Evolutionary conservation across 768 basidiomycete genomes (phyloP).

Genomic region (Amyloporia xantha): DNA sequence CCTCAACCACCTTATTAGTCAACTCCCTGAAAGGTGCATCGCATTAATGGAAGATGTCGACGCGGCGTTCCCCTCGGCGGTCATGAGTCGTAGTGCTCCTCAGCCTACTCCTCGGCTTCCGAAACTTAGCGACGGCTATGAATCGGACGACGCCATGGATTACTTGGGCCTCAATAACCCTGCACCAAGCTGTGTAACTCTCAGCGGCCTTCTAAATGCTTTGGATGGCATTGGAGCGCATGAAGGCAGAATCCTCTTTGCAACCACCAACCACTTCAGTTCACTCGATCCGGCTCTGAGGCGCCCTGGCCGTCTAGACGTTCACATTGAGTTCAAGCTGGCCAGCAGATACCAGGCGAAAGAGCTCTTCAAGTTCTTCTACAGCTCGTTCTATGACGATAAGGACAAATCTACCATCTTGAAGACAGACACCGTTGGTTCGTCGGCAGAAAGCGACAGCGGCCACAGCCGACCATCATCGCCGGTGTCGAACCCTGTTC

Average conservation of each 20-base stretch:
- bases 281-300: conserved; percentile 68
- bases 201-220: conserved; percentile 74
- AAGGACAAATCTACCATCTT: neutral
- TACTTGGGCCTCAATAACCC: neutral
- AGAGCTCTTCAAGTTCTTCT: conserved; percentile 65
- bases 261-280: conserved; percentile 70
- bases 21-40: conserved; percentile 65
- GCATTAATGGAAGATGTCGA: conserved; percentile 84
- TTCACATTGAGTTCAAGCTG: conserved; percentile 72
- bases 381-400: conserved; percentile 15
- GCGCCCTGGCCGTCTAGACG: conserved; percentile 75
- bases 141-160: conserved; percentile 2
- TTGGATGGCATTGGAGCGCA: conserved; percentile 75
- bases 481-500: neutral
- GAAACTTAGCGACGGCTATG: neutral
- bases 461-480: neutral
- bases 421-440: neutral
- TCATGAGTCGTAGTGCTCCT: conserved; percentile 13
- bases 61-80: conserved; percentile 49
- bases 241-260: conserved; percentile 77
- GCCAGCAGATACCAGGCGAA: conserved; percentile 63
- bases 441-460: neutral
- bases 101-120: conserved; percentile 6
- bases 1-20: conserved; percentile 51
- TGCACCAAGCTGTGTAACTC: conserved; percentile 39